phyloP scores from a whole-genome alignment of 208 protist species.

The Leishmania amazonensis region DNA sequence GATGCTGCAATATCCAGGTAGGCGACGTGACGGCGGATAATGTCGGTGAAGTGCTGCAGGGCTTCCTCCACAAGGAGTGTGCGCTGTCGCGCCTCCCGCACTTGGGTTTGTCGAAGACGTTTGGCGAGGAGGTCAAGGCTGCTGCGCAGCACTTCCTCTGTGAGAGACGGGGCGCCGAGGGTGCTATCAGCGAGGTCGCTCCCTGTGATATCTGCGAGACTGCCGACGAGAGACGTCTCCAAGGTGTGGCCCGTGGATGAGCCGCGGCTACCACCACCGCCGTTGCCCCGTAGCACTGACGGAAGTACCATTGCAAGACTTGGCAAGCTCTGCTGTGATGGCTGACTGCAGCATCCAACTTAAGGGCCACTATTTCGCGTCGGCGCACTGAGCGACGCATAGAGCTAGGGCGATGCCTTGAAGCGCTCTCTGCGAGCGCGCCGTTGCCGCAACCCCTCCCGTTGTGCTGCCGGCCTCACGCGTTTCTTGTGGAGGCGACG shows the following conservation, averaged over 20 bases:
- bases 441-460: background rate
- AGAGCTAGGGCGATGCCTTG: background rate
- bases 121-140: slow-evolving; percentile 12
- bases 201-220: background rate
- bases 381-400: too few relatives aligned
- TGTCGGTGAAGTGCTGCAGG: slow-evolving; percentile 5
- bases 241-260: background rate
- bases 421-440: background rate
- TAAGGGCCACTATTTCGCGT: background rate
- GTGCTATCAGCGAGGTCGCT: slow-evolving; percentile 6
- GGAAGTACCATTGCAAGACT: background rate
- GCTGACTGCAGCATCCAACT: background rate
- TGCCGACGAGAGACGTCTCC: slow-evolving; percentile 2
- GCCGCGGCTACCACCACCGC: background rate
- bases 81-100: slow-evolving; percentile 31
- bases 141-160: slow-evolving; percentile 16
- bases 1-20: slow-evolving; percentile 16
- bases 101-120: slow-evolving; percentile 22
- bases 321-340: background rate
- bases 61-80: slow-evolving; percentile 22
- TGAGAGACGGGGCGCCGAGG: background rate
- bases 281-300: background rate
- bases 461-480: background rate
- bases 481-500: background rate
- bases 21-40: slow-evolving; percentile 1